Evolutionary conservation across 2,329 filamentous ascomycete species (phyloP), one percentile per base, ranked within the genome.

Genomic region (Cladosporium phlei): DNA sequence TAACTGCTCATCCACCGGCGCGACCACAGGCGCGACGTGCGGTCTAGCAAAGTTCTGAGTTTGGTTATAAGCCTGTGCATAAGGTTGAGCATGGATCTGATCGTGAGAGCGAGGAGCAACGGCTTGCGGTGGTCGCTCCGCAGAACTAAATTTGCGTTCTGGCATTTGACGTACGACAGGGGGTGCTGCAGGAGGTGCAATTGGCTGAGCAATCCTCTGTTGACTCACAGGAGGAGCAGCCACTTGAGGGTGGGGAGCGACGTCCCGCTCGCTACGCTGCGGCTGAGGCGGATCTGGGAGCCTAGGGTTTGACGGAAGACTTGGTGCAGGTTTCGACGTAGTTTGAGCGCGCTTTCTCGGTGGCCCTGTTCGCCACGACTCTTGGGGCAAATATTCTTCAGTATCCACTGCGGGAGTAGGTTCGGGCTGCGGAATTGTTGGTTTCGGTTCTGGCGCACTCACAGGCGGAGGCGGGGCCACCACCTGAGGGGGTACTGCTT

Each of bases 1-100:
- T 32, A 78, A 54, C 34, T 72, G n/a, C 20, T 33, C 62, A 24
- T 62, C 61, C 12, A 21, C 17, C 20, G 37, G 38, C n/a, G 28
- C 21, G n/a, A n/a, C n/a, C n/a, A 17, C 21, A 19, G 20, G 39
- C 12, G 39, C 39, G 25, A 32, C 28, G 21, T 33, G 16, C 9
- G 39, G 39, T 27, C 29, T 33, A 5, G 28, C 28, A 12, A 33
- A 43, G 21, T 43, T 32, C n/a, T 21, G 12, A 12, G 27, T 16
- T 17, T 22, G 34, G 8, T n/a, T n/a, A n/a, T n/a, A n/a, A n/a
- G 21, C 34, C 5, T 38, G 19, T 22, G 20, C 20, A 16, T n/a
- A n/a, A n/a, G 33, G 12, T 20, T 39, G 38, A 4, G n/a, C 37
- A 28, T 28, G n/a, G n/a, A n/a, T n/a, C n/a, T n/a, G n/a, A n/a